Base-by-base conservation (phyloP, 2,329 filamentous ascomycete species). In the Tympanopsis confertula region DNA sequence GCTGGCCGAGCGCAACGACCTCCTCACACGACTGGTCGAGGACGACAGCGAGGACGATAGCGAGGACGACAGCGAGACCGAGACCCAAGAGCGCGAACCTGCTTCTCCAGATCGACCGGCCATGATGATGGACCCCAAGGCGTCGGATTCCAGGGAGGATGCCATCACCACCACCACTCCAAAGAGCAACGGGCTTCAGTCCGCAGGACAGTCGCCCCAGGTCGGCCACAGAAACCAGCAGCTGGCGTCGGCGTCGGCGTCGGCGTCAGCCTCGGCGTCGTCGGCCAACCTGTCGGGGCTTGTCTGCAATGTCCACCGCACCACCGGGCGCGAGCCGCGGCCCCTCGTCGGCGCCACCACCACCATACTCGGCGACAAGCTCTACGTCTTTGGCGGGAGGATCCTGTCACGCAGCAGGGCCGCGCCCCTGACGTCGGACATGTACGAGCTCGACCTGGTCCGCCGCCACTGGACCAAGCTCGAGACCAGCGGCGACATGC, bases 321-420 rank as follows among this genome's bases (percentile, higher is more conserved):
- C 91, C 1, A 96, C 89, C 0, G 91, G 91, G 22, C 78, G 79
- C 43, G 88, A 96, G 53, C 91, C 91, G 3, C 86, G 85, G 50
- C 84, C 91, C 3, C 66, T 96, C 2, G 91, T 98, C 0, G 91
- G 91, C 22, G 89, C 91, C 4, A 94, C 91, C 0, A 96, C 91
- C 0, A 96, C 91, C 0, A 85, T 96, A 35, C 60, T 98, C 2
- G 91, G 89, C 19, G 91, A 98, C 58, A 95, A 91, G 57, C 69
- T 98, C 18, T 98, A 94, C 56, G 88, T 96, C 3, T 98, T 96
- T 63, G 91, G 91, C 35, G 91, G 91, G 5, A 74, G 89, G 38
- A 78, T 93, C 47, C 63, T 96, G 38, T 95, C 91, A 13, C 69
- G 86, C 46, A 89, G 78, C 45, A 77, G 85, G 39, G 86, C 88